Percentiles rank a stretch among this genome's conserved stretches.
Conservation (phyloP, 805 yeast species). For the Starmera caribaea region DNA sequence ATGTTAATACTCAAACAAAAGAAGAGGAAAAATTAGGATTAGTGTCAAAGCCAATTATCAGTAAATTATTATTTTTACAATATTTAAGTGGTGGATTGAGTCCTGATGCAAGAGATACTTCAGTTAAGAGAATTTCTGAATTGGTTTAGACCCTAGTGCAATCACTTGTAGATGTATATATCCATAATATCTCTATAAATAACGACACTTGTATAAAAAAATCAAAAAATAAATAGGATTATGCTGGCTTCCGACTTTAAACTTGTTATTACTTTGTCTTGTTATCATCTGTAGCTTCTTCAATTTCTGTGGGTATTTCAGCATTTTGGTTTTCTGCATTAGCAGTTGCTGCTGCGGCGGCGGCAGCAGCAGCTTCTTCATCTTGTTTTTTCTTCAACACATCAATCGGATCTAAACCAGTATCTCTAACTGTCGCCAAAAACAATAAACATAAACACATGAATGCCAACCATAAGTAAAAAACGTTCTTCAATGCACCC, state of each 20-base stretch:
- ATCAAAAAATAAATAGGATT: no score
- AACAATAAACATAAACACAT: neutral
- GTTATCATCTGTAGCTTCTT: no score
- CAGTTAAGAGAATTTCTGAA: slow-evolving; percentile 26
- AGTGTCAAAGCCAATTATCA: slow-evolving; percentile 51
- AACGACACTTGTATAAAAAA: no score
- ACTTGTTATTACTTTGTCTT: no score
- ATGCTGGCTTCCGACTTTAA: no score
- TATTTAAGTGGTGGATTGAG: slow-evolving; percentile 73
- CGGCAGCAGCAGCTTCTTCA: no score
- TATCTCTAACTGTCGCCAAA: neutral
- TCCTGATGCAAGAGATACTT: slow-evolving; percentile 38
- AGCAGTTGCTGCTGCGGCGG: no score
- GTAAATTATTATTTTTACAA: slow-evolving; percentile 61
- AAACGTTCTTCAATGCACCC: slow-evolving; percentile 1
- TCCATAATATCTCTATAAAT: no score
- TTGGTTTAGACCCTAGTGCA: slow-evolving; percentile 9
- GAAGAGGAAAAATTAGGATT: slow-evolving; percentile 38
- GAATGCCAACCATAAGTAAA: slow-evolving; percentile 2
- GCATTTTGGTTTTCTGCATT: no score
- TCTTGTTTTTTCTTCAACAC: no score
- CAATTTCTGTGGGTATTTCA: no score
- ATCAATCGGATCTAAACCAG: neutral
- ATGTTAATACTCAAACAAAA: slow-evolving; percentile 30
- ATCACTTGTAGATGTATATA: neutral